These are phyloP conservation scores for Oryza nivara DNA, from an alignment of 176 grass and related monocot species.

Conservation along the genomic window DNA sequence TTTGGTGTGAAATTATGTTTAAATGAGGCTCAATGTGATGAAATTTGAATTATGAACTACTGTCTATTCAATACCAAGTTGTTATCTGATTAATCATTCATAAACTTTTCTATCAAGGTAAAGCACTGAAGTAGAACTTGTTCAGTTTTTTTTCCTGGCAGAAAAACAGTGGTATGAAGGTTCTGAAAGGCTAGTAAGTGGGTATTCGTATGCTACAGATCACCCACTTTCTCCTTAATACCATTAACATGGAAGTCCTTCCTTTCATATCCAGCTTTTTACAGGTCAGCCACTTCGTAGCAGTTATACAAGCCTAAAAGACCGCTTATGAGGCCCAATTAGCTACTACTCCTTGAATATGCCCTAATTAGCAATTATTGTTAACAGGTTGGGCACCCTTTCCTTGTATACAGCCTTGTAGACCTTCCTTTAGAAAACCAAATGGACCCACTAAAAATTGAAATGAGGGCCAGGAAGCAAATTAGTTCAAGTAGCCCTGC, in stretches of 20 bases:
- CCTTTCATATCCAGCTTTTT: too few species aligned
- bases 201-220: not conserved
- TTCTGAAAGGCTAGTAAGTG: not conserved
- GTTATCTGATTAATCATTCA: not conserved
- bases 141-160: not conserved
- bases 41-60: not conserved
- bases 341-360: not conserved
- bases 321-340: not conserved
- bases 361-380: not conserved
- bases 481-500: slow-evolving; percentile 3
- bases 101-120: not conserved
- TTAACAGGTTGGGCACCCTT: not conserved
- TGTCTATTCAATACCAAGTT: not conserved
- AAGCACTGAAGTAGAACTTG: not conserved
- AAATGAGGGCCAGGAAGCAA: not conserved
- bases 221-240: not conserved
- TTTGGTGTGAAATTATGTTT: not conserved
- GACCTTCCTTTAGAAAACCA: not conserved
- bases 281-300: not conserved
- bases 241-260: too few species aligned
- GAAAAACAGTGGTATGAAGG: not conserved
- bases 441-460: not conserved
- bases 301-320: not conserved
- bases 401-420: not conserved
- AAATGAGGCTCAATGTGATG: not conserved